Percentiles rank a stretch among this genome's conserved stretches.
Conservation (phyloP, 345 rosid genomes). For the Odontarrhena argentea region DNA sequence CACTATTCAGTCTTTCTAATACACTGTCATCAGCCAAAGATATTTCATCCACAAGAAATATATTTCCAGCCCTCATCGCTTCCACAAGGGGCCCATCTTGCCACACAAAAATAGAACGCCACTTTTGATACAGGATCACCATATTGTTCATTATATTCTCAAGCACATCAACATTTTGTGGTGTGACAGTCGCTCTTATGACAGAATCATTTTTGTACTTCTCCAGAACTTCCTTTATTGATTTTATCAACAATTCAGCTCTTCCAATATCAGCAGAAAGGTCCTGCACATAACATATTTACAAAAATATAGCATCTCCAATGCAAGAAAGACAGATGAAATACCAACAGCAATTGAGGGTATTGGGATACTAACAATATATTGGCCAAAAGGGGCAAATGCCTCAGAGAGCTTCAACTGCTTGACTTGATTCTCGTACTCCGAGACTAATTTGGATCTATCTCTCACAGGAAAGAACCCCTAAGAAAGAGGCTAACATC, state of each 20-base stretch:
- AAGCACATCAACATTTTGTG: conserved; percentile 52
- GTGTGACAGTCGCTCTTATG: conserved; percentile 41
- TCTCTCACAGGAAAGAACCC: conserved; percentile 92
- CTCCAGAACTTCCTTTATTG: conserved; percentile 44
- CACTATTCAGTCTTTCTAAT: conserved; percentile 88
- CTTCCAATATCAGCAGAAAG: conserved; percentile 64
- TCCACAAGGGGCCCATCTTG: conserved; percentile 97
- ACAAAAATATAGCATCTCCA: conserved; percentile 9
- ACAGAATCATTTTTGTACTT: conserved; percentile 52
- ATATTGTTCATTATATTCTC: conserved; percentile 60
- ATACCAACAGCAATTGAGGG: background rate
- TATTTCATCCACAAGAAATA: conserved; percentile 92
- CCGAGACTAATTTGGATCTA: conserved; percentile 66
- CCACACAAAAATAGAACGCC: conserved; percentile 90
- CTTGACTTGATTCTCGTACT: conserved; percentile 55
- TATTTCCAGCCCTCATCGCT: conserved; percentile 86
- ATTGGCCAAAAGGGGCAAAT: conserved; percentile 38
- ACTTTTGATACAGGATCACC: conserved; percentile 59
- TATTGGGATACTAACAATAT: conserved; percentile 48
- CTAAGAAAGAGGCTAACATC: conserved; percentile 48
- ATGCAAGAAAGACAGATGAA: conserved; percentile 13
- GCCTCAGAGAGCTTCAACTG: conserved; percentile 61
- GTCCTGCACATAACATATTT: conserved; percentile 46
- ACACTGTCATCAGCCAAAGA: conserved; percentile 99
- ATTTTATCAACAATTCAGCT: conserved; percentile 60